Evolutionary conservation across 2,329 filamentous ascomycete genomes (phyloP).

Genomic region (Pyricularia sp.): DNA sequence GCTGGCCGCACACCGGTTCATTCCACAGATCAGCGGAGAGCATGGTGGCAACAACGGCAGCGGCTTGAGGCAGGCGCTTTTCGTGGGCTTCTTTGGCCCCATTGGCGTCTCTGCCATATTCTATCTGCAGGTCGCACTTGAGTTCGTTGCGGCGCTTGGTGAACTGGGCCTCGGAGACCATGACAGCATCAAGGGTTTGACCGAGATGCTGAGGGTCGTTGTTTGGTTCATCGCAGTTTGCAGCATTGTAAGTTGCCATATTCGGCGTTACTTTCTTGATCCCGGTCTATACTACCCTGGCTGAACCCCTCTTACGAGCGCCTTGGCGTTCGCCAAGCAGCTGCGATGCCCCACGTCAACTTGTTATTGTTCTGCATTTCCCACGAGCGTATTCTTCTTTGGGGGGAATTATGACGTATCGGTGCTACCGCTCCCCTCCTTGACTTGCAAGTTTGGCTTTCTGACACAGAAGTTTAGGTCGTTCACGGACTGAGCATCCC

Average conservation of each 20-base stretch:
- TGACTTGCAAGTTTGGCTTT: not conserved
- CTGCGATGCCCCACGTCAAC: not conserved
- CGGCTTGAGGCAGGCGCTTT: slow-evolving; percentile 56
- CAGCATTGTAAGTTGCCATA: slow-evolving; percentile 58
- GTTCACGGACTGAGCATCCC: slow-evolving; percentile 80
- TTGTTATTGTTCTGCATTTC: no score
- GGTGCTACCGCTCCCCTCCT: not conserved
- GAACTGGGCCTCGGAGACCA: slow-evolving; percentile 14
- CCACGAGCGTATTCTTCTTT: no score
- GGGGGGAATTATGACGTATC: not conserved
- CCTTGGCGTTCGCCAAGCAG: not conserved
- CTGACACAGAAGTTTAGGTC: slow-evolving; percentile 33
- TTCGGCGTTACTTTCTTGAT: not conserved
- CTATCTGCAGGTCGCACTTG: slow-evolving; percentile 72
- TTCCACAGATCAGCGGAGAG: slow-evolving; percentile 67
- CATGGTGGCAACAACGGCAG: not conserved
- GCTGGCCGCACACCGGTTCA: slow-evolving; percentile 61
- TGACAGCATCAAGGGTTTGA: slow-evolving; percentile 51
- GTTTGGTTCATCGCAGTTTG: slow-evolving; percentile 83
- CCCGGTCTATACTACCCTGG: not conserved
- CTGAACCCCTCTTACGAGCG: not conserved
- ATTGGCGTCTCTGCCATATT: slow-evolving; percentile 90
- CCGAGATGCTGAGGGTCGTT: slow-evolving; percentile 59
- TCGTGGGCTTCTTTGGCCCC: slow-evolving; percentile 88
- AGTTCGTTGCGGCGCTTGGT: slow-evolving; percentile 47